Evolutionary conservation across 257 asterid species (phyloP).

Genomic region (Linaria vulgaris): DNA sequence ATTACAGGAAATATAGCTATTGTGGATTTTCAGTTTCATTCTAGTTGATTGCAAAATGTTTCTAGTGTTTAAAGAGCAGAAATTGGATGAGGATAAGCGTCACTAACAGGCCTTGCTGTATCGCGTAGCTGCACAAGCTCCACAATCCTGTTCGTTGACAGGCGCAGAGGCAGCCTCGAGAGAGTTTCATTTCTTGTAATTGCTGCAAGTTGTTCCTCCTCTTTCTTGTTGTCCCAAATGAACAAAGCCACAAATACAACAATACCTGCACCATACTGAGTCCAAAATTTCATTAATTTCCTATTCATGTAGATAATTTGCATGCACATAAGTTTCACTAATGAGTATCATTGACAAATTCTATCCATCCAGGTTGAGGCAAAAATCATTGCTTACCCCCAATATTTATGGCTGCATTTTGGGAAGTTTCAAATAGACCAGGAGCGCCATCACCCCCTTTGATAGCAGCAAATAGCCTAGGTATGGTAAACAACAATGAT

Average conservation of each 20-base stretch:
- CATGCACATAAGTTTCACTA: background rate
- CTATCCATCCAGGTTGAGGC: background rate
- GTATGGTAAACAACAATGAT: conserved; percentile 69
- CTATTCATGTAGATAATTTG: background rate
- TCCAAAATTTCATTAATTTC: conserved; percentile 46
- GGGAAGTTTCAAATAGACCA: conserved; percentile 57
- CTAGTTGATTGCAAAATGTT: conserved; percentile 4
- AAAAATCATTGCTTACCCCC: conserved; percentile 51
- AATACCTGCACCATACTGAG: conserved; percentile 89
- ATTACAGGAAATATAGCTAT: conserved; percentile 14
- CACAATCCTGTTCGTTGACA: conserved; percentile 87
- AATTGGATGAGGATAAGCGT: conserved; percentile 26
- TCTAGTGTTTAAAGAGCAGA: conserved; percentile 5
- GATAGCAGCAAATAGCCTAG: conserved; percentile 67
- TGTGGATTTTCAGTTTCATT: background rate
- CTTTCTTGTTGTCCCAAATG: conserved; percentile 91
- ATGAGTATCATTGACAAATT: background rate
- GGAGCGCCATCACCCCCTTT: conserved; percentile 92
- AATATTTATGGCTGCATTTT: conserved; percentile 76
- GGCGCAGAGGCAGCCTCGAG: conserved; percentile 92
- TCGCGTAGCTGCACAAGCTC: conserved; percentile 96
- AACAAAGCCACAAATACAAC: conserved; percentile 69
- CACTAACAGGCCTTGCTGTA: conserved; percentile 91
- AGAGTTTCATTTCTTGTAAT: conserved; percentile 82
- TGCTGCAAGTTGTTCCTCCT: conserved; percentile 91